Percentiles rank a stretch among this genome's conserved stretches.
Conservation (phyloP, 179 eudicot genomes). For the Actinidia polygama region DNA sequence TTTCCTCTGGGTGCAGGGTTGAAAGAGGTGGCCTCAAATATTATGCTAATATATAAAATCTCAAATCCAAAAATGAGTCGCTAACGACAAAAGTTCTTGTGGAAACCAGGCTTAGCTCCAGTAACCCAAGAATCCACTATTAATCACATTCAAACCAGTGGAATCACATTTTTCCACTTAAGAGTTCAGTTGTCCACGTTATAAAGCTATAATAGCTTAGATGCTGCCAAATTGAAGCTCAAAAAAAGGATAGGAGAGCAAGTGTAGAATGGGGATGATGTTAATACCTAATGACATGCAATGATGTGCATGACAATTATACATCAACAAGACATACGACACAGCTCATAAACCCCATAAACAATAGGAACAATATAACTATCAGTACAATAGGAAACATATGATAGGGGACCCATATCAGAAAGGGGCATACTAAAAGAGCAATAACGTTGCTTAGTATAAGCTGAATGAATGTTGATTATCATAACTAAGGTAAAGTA, state of each 20-base stretch:
- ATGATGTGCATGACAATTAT: not conserved
- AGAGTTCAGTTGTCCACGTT: not conserved
- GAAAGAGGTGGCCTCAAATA: not conserved
- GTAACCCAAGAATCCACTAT: not conserved
- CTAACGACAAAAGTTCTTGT: not conserved
- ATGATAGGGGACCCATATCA: not conserved
- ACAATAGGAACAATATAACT: not conserved
- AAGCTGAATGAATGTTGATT: conserved; percentile 1
- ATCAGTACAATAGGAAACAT: conserved; percentile 16
- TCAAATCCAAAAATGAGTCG: not conserved
- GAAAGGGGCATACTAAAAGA: conserved; percentile 10
- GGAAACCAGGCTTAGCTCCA: not conserved
- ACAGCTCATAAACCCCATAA: not conserved
- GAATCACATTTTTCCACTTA: not conserved
- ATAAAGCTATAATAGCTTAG: not conserved
- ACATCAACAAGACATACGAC: not conserved
- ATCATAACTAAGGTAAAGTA: not conserved
- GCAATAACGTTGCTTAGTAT: not conserved
- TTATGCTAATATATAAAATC: too few relatives aligned
- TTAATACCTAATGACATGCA: not conserved
- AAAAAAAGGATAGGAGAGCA: conserved; percentile 4
- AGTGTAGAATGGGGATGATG: not conserved
- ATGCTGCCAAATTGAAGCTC: not conserved
- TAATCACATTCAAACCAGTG: not conserved
- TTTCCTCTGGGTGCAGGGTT: not conserved